Evolutionary conservation across 1,139 yeast species (phyloP), one percentile per base, ranked within the genome.

Genomic region (Taphrina deformans): DNA sequence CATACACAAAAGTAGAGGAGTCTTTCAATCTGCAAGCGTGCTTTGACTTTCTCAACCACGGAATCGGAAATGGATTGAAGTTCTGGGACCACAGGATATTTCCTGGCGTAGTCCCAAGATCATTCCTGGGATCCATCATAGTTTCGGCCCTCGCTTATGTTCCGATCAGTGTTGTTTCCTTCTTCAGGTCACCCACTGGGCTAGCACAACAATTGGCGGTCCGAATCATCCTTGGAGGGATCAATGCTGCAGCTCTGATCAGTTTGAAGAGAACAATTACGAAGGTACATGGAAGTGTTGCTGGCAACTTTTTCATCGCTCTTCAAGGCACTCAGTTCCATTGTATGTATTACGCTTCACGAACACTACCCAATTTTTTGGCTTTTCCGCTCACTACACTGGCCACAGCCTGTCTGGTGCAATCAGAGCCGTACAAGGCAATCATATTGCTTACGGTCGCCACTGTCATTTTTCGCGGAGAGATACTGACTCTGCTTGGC

Each of bases 1-100:
- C 97, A 0, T 90, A 79, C 74, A 87, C 97, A 3, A 92, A 93
- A 75, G 97, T 93, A 0, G 98, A 93, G 73, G 99, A 93, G 74
- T 89, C 96, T 40, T 93, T 93, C 79, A 89, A 87, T 71, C 79
- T 89, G 55, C 98, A 93, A 72, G 98, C 98, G 0, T 79, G 89
- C 50, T 93, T 91, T 73, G 98, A 93, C 72, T 80, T 92, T 58
- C 71, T 89, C 65, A 81, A 82, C 69, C 81, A 84, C 72, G 97
- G 97, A 0, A 69, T 81, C 0, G 73, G 74, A 27, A 58, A 48
- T 14, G 59, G 48, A 3, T 26, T 65, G 29, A 33, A 50, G 16
- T 65, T 78, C 66, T 93, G 83, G 73, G 98, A 93, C 73, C 98
- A 92, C 74, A 69, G 80, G 9, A 75, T 79, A 63, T 92, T 89